Conservation (phyloP, 1,284 basidiomycete species). For the Earliella scabrosa region DNA sequence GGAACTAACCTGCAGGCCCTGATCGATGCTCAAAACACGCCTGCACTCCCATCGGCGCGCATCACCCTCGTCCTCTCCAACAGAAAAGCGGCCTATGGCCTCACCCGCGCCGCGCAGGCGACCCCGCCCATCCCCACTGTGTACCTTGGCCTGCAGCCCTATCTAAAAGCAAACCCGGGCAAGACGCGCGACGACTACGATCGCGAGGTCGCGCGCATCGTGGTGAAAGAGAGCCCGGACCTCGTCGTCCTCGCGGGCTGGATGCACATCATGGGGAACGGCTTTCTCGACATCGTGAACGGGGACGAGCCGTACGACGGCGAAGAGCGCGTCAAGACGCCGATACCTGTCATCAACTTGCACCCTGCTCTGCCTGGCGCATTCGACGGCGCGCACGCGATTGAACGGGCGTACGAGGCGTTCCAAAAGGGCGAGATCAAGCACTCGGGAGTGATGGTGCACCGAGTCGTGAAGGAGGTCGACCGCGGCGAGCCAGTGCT, state of each 20-base stretch:
- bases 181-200: conserved; percentile 89
- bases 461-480: conserved; percentile 92
- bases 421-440: conserved; percentile 82
- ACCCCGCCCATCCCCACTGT: conserved; percentile 81
- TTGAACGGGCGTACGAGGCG: conserved; percentile 89
- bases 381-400: conserved; percentile 93
- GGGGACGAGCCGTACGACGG: conserved; percentile 41
- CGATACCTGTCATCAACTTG: conserved; percentile 92
- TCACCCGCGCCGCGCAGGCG: conserved; percentile 77
- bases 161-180: conserved; percentile 74
- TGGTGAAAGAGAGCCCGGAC: conserved; percentile 74
- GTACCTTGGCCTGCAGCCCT: conserved; percentile 87
- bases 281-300: conserved; percentile 56
- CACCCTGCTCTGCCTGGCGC: conserved; percentile 95
- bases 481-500: conserved; percentile 91
- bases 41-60: conserved; percentile 65
- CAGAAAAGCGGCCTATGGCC: conserved; percentile 89
- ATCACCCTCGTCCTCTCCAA: conserved; percentile 92
- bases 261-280: conserved; percentile 89
- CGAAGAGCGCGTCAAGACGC: conserved; percentile 36
- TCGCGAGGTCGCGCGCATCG: conserved; percentile 75
- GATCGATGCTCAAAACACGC: conserved; percentile 82
- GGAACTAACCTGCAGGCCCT: conserved; percentile 96
- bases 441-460: conserved; percentile 91
- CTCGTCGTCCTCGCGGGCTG: conserved; percentile 94